These are phyloP conservation scores for Gnomoniopsis sp. DNA, from an alignment of 2,329 filamentous ascomycete species.

Conservation along the genomic window DNA sequence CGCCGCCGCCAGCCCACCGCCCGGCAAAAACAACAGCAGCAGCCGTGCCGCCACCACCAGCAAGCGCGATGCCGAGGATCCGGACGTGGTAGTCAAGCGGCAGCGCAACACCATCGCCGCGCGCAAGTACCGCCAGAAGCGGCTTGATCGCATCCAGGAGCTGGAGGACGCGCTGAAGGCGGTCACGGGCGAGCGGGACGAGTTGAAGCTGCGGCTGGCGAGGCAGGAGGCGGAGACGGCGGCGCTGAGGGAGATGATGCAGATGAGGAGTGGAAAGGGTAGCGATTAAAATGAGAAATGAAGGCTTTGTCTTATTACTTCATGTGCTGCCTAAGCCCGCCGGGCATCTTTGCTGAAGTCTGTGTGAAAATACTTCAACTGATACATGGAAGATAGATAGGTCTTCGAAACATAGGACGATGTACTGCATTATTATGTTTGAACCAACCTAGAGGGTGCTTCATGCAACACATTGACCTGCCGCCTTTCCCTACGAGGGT, in stretches of 20 bases:
- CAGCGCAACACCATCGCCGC: conserved; percentile 62
- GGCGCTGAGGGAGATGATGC: conserved; percentile 45
- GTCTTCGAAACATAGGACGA: no score
- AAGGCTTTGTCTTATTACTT: background rate
- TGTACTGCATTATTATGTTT: no score
- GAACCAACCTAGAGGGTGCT: no score
- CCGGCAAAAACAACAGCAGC: conserved; percentile 5
- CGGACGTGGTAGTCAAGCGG: conserved; percentile 41
- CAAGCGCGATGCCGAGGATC: conserved; percentile 18
- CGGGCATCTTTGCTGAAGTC: no score
- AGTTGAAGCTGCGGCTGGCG: conserved; percentile 52
- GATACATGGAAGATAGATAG: no score
- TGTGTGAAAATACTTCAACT: no score
- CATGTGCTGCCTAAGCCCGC: background rate
- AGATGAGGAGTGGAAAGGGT: conserved; percentile 13
- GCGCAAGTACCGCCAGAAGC: conserved; percentile 60
- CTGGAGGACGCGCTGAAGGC: conserved; percentile 52
- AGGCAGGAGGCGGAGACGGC: conserved; percentile 57
- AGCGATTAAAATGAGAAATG: conserved; percentile 8
- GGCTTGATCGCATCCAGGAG: conserved; percentile 55
- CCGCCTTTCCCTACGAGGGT: no score
- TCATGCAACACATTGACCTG: no score
- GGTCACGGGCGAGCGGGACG: conserved; percentile 53
- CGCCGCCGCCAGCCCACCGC: conserved; percentile 10
- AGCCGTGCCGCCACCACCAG: background rate